Evolutionary conservation across 2,329 filamentous ascomycete genomes (phyloP), one percentile per base, ranked within the genome.

Genomic region (Colletotrichum nymphaeae): DNA sequence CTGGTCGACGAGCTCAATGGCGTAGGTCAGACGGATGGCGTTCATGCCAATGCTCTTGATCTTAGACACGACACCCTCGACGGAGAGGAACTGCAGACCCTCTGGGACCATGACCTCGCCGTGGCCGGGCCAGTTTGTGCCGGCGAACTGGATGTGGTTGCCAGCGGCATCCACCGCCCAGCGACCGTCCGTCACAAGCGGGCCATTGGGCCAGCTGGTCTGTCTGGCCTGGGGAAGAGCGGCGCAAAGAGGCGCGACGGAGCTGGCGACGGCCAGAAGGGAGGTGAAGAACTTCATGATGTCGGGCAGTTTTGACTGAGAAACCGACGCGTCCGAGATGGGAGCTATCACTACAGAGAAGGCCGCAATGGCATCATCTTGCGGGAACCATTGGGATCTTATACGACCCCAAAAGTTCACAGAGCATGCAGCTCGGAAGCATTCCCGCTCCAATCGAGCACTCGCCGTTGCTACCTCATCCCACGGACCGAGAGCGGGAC

Each of bases 91-190:
- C 78, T 91, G 89, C 2, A 92, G 84, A 4, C 91, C 91, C 75
- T 93, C 90, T 0, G 90, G 90, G 0, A 92, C 84, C 90, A 92
- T 92, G n/a, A 88, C 85, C 57, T 91, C 89, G 57, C 85, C 86
- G 19, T 88, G 86, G 0, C 89, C 90, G 0, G 90, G 89, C 90
- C 90, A 92, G 76, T 92, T 92, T 14, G 86, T 85, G 0, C 90
- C 90, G 4, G 87, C 89, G 68, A 88, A 86, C 7, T 83, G 86
- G 42, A 90, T 80, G 42, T 82, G 83, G 2, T 83, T 78, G 49
- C 84, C 84, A 0, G 81, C 80, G 1, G 83, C 79, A 72, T 87
- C 83, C 56, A 83, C 80, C 63, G 88, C 85, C 77, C 83, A 83
- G 2, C 84, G 80, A 1, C 83, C 86, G 0, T 81, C 79, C 28